phyloP scores from a whole-genome alignment of 352 stramenopile genomes.

The Globisporangium irregulare region DNA sequence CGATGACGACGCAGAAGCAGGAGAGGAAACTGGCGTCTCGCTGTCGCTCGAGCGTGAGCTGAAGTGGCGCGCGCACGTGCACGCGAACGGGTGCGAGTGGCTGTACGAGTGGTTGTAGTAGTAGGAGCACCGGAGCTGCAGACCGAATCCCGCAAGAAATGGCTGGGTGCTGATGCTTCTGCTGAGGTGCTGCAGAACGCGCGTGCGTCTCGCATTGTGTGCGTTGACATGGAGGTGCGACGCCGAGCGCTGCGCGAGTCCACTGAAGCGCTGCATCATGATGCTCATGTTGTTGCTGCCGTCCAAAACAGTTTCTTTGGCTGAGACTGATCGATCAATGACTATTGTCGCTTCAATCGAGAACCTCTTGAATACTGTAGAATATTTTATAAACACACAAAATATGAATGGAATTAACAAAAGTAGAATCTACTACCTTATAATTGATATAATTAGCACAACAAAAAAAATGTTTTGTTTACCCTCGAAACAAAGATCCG shows the following conservation, averaged over 20 bases:
- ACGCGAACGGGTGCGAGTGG: conserved; percentile 4
- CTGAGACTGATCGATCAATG: not conserved
- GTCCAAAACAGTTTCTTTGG: not conserved
- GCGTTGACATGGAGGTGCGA: not conserved
- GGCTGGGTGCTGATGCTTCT: not conserved
- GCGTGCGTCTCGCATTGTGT: not conserved
- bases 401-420: too few species aligned
- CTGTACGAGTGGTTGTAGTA: not conserved
- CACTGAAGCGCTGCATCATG: not conserved
- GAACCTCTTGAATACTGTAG: too few species aligned
- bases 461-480: too few species aligned
- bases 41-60: conserved; percentile 5
- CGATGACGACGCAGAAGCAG: not conserved
- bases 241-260: conserved; percentile 3
- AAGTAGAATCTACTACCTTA: too few species aligned
- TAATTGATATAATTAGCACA: too few species aligned
- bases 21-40: not conserved
- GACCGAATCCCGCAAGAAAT: not conserved
- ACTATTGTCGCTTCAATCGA: too few species aligned
- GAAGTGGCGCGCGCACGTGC: conserved; percentile 5
- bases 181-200: not conserved
- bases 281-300: conserved; percentile 1
- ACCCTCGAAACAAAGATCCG: too few species aligned
- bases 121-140: not conserved
- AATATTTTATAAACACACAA: too few species aligned